Evolutionary conservation across 768 basidiomycete species (phyloP).

Genomic region (Russula dissimulans): DNA sequence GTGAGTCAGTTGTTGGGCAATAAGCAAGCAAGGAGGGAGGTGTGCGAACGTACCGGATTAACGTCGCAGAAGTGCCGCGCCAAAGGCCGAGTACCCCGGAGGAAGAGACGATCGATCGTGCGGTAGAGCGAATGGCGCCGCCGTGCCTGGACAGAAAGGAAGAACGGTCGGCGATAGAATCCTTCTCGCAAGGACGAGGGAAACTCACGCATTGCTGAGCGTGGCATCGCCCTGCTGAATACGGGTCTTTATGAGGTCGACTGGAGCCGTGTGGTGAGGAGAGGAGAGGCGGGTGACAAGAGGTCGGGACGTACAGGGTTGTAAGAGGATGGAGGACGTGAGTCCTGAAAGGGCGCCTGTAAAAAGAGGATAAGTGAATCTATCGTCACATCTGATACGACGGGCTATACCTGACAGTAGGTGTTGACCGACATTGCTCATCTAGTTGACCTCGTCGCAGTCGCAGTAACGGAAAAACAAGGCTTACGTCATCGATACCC

Average conservation of each 20-base stretch:
- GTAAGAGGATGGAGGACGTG: constrained; percentile 61
- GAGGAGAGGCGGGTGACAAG: no score
- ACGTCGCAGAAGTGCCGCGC: constrained; percentile 79
- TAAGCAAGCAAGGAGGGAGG: not conserved
- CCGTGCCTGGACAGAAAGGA: constrained; percentile 25
- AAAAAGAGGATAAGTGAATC: not conserved
- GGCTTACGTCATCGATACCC: not conserved
- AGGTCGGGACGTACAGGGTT: constrained; percentile 50
- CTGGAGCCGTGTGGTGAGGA: constrained; percentile 28
- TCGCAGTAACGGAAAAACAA: no score
- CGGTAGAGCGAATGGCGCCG: constrained; percentile 39
- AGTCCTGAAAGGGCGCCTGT: constrained; percentile 74
- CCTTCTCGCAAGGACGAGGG: constrained; percentile 16
- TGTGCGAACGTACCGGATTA: constrained; percentile 46
- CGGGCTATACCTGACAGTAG: constrained; percentile 43
- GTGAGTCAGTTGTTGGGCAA: not conserved
- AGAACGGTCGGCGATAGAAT: not conserved
- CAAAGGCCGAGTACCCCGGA: constrained; percentile 71
- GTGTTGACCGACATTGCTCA: constrained; percentile 65
- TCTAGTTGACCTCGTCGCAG: constrained; percentile 18
- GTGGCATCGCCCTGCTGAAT: constrained; percentile 69
- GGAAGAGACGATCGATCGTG: constrained; percentile 47
- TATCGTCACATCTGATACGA: not conserved
- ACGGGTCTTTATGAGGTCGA: constrained; percentile 89
- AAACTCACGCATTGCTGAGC: constrained; percentile 29